Base-by-base conservation (phyloP, 495 filamentous ascomycete species). In the Letharia lupina region DNA sequence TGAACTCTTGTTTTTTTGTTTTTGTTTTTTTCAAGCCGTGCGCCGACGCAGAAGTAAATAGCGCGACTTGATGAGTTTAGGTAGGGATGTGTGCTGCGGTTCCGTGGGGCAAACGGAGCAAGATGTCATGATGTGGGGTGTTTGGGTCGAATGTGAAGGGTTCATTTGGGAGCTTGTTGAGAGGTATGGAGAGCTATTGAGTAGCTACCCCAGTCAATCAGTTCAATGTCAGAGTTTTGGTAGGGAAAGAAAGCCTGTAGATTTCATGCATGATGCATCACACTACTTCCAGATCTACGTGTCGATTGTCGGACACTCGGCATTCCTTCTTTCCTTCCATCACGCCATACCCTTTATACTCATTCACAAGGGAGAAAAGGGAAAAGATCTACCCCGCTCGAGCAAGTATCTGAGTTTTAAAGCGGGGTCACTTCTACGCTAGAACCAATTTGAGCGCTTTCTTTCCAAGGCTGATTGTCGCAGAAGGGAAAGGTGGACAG, bases 351-450 rank as follows among this genome's bases (percentile, higher is more conserved):
- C 62, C 28, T 45, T 39, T 33, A 1, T 2, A 7, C 13, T 20
- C 37, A 54, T 33, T 59, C 28, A 42, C 37, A 28, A 28, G 23
- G 23, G 23, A 28, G 23, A 28, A 28, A 28, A 28, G 39, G 52
- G 1, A 64, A 31, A 31, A 54, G 39, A 64, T 50, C 50, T 23
- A 65, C 50, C 63, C 63, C 41, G 63, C 63, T 64, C 31, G 63
- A 37, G 39, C 18, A 16, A 42, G 20, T 8, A 6, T 33, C 15
- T 31, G 6, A 16, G 3, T 15, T 35, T 65, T 47, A 20, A 10
- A 59, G 52, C 54, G 63, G 63, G 63, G 63, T 65, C 40, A 33
- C n/a, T 18, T 15, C 42, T n/a, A n/a, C 52, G 52, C 63, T 65
- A 65, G 52, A 7, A 41, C 52, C 6, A 4, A 65, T 58, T 31